Conservation (phyloP, 2,329 filamentous ascomycete species). For the Xylaria sp. region DNA sequence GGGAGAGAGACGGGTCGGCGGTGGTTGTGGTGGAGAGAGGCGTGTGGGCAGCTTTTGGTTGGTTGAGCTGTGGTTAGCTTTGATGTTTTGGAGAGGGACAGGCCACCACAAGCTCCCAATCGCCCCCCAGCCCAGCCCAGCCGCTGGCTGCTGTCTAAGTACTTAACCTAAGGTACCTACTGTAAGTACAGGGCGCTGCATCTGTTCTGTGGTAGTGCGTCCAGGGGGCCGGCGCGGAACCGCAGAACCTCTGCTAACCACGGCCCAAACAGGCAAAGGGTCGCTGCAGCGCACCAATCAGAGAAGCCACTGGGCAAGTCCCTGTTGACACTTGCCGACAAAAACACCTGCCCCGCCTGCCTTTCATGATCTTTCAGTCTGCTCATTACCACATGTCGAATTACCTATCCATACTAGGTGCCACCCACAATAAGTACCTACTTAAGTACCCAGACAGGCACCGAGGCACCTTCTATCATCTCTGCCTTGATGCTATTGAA, state of each 20-base stretch:
- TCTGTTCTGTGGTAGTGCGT: not conserved
- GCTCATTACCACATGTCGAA: not conserved
- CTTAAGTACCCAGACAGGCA: not conserved
- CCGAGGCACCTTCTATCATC: not conserved
- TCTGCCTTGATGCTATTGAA: no score
- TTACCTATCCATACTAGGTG: no score
- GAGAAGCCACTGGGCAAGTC: slow-evolving; percentile 5
- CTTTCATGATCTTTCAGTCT: slow-evolving; percentile 4
- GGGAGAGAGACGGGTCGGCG: slow-evolving; percentile 22
- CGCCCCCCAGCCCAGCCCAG: slow-evolving; percentile 8
- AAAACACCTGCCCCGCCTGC: slow-evolving; percentile 22
- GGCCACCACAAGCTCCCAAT: slow-evolving; percentile 3
- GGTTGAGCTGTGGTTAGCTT: slow-evolving; percentile 12
- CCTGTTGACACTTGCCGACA: slow-evolving; percentile 30
- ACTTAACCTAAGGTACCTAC: no score
- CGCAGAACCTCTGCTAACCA: slow-evolving; percentile 18
- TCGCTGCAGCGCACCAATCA: slow-evolving; percentile 14
- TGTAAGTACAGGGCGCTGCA: no score
- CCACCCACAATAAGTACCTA: not conserved
- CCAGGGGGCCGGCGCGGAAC: slow-evolving; percentile 8
- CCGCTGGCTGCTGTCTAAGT: slow-evolving; percentile 1
- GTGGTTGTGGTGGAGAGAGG: slow-evolving; percentile 30
- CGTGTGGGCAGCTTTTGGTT: slow-evolving; percentile 23
- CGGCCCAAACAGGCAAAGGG: slow-evolving; percentile 23
- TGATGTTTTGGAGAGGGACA: slow-evolving; percentile 14